Base-by-base conservation (phyloP, 2,329 filamentous ascomycete genomes). In the Paraphaeosphaeria minitans region DNA sequence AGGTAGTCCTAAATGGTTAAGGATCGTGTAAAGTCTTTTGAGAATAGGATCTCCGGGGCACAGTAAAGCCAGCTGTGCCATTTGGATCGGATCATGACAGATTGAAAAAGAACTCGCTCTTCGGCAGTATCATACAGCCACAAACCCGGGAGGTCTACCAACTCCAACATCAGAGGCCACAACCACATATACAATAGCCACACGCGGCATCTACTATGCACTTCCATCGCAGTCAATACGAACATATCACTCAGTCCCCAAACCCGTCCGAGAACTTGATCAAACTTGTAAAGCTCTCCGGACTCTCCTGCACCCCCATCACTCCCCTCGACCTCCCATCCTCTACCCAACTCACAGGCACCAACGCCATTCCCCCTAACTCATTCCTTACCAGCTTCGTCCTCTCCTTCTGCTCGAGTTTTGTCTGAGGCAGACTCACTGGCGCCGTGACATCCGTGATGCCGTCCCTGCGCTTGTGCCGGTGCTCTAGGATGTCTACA, bases 401-500 rank as follows among this genome's bases (percentile, higher is more conserved):
- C 39, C 59, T 69, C 39, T 66, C 61, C 13, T 61, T 67, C n/a
- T 24, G 22, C 19, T 48, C 21, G 12, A 9, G 46, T 1, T 29
- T 21, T 4, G 21, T 56, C 21, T 24, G n/a, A 9, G 64, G 56
- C n/a, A 61, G 39, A 9, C 5, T 13, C 10, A 45, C 10, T 31
- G 37, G 37, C 10, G n/a, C 19, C 4, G 33, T 27, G 0, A 33
- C 12, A 0, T 59, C 45, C 4, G 56, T 57, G 10, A 74, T 64
- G 27, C 60, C 68, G n/a, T 70, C 57, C 16, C 27, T 45, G 0
- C 77, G 70, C 14, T 70, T 72, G 56, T 81, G 78, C 1, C 78
- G 73, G 43, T 79, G 78, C 62, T 82, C 78, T 0, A 83, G 60
- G 16, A 82, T 78, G 58, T 82, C 80, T 1, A 82, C 77, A 39